Conservation (phyloP, 2,329 filamentous ascomycete species). For the Alternaria arbusti region DNA sequence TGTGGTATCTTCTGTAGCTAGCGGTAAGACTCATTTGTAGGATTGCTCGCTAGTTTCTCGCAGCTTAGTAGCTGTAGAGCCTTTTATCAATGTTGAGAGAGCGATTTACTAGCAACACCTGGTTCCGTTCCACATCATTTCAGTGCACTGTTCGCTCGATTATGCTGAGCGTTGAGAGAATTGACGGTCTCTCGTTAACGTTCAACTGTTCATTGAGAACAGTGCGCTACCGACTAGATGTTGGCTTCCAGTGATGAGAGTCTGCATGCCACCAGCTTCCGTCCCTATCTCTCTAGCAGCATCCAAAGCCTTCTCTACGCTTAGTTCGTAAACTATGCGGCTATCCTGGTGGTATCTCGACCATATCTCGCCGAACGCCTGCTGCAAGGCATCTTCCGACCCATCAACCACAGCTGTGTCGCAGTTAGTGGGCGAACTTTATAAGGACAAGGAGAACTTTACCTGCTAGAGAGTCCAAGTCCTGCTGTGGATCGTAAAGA, state of each 20-base stretch:
- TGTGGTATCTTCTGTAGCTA: neutral
- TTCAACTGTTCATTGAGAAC: too few relatives aligned
- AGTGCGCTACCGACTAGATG: too few relatives aligned
- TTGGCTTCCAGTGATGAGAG: too few relatives aligned
- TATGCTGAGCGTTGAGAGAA: too few relatives aligned
- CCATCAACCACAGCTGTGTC: neutral
- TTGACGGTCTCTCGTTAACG: too few relatives aligned
- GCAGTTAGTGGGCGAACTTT: neutral
- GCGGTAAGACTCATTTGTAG: neutral
- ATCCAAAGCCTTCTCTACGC: neutral
- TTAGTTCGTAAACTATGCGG: neutral
- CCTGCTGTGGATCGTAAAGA: neutral
- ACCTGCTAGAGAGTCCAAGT: constrained; percentile 2
- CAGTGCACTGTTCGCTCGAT: too few relatives aligned
- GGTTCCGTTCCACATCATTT: too few relatives aligned
- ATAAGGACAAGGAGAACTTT: neutral
- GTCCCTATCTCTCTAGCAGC: neutral
- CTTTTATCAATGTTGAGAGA: neutral
- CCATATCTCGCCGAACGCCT: neutral
- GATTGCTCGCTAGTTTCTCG: neutral
- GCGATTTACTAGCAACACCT: neutral
- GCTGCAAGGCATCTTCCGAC: neutral
- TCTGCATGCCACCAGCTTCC: neutral
- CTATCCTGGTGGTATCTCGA: neutral
- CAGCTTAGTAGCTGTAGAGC: neutral